A percentile compares a stretch with the other conserved stretches of the same genome.
Conservation (phyloP, 164 flowering plant species). For the Dillenia turbinata region DNA sequence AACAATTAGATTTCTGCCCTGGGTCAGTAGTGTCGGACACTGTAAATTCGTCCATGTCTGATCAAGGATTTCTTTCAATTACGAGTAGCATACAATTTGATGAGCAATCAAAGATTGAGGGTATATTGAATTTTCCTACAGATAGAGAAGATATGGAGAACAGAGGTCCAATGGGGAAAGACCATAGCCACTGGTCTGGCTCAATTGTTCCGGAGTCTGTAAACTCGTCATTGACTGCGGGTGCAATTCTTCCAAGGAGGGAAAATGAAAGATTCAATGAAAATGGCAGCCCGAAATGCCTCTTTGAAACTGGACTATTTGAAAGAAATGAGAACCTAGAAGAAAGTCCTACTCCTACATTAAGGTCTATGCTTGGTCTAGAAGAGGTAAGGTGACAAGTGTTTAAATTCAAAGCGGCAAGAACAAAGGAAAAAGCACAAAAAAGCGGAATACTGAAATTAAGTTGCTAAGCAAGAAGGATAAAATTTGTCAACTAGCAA, state of each 20-base stretch:
- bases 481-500: constrained; percentile 10
- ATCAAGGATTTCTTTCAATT: constrained; percentile 3
- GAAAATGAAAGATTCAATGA: constrained; percentile 7
- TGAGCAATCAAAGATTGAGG: not conserved
- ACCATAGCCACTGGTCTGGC: constrained; percentile 11
- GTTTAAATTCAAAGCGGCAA: constrained; percentile 31
- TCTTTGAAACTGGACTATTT: constrained; percentile 4
- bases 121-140: not conserved
- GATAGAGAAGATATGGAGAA: constrained; percentile 12
- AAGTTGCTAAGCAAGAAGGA: constrained; percentile 8
- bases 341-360: constrained; percentile 17
- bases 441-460: constrained; percentile 6
- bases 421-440: constrained; percentile 18
- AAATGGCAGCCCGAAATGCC: constrained; percentile 12
- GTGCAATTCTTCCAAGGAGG: constrained; percentile 7
- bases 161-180: constrained; percentile 8
- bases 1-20: constrained; percentile 5
- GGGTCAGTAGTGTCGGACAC: constrained; percentile 37
- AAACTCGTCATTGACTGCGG: constrained; percentile 17
- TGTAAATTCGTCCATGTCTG: constrained; percentile 17
- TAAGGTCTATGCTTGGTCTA: constrained; percentile 38
- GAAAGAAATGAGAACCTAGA: constrained; percentile 13
- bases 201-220: constrained; percentile 14
- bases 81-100: too few relatives aligned
- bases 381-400: constrained; percentile 52